These are phyloP conservation scores for Chrysanthemum makinoi DNA, from an alignment of 129 eudicot genomes.

Conservation along the genomic window DNA sequence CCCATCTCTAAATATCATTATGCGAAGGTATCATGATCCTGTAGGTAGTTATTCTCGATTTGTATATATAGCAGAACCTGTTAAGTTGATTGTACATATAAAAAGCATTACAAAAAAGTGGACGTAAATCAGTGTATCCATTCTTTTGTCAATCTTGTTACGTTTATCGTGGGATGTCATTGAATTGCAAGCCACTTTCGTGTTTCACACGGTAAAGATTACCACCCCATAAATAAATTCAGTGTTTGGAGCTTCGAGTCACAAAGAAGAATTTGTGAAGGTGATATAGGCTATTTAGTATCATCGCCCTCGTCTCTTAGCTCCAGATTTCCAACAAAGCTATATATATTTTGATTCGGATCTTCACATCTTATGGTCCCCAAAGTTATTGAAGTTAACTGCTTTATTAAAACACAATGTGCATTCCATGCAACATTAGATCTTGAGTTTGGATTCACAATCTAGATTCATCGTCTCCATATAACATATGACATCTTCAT, in stretches of 20 bases:
- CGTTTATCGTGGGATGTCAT: constrained; percentile 47
- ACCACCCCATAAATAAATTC: constrained; percentile 50
- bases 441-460: no score
- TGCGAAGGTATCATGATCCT: constrained; percentile 46
- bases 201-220: constrained; percentile 41
- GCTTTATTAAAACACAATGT: no score
- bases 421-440: no score
- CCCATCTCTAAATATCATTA: constrained; percentile 20
- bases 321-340: constrained; percentile 51
- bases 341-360: constrained; percentile 49
- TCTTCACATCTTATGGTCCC: constrained; percentile 40
- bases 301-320: constrained; percentile 24
- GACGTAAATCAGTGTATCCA: constrained; percentile 47
- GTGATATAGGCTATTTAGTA: constrained; percentile 19
- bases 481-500: constrained; percentile 52
- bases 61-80: constrained; percentile 40
- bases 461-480: neutral
- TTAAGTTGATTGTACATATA: constrained; percentile 35
- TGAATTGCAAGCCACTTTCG: constrained; percentile 51
- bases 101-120: constrained; percentile 42
- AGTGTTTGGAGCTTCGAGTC: constrained; percentile 55
- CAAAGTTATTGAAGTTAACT: no score
- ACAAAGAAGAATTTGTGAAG: constrained; percentile 41
- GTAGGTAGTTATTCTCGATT: constrained; percentile 24
- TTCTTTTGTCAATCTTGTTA: constrained; percentile 41